These are phyloP conservation scores for Pholiota microspora DNA, from an alignment of 768 basidiomycete genomes.

Conservation along the genomic window DNA sequence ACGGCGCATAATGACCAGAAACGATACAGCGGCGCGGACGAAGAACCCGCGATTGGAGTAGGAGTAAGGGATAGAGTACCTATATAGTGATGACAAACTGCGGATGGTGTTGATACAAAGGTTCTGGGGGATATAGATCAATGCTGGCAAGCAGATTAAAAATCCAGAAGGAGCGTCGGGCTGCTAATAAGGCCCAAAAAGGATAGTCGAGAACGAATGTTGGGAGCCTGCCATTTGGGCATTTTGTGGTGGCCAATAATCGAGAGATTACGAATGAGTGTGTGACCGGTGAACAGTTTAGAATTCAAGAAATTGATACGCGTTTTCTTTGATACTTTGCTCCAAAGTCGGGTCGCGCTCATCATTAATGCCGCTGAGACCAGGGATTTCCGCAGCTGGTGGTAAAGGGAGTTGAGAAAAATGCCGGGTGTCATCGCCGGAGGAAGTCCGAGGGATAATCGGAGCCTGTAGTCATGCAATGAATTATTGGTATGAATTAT, in stretches of 20 bases:
- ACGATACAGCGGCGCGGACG: conserved; percentile 6
- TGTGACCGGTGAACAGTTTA: conserved; percentile 39
- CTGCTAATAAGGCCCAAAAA: conserved; percentile 9
- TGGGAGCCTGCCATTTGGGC: neutral
- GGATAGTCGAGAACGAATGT: conserved; percentile 18
- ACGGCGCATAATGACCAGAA: neutral
- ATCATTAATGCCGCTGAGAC: conserved; percentile 52
- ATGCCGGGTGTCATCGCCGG: conserved; percentile 82
- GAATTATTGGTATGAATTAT: neutral
- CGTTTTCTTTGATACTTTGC: conserved; percentile 63
- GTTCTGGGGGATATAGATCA: conserved; percentile 24
- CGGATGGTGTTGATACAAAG: conserved; percentile 18
- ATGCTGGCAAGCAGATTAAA: conserved; percentile 23
- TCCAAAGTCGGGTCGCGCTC: conserved; percentile 57
- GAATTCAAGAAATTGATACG: conserved; percentile 77
- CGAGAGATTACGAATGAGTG: conserved; percentile 16
- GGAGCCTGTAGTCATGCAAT: conserved; percentile 56
- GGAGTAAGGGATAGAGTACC: neutral
- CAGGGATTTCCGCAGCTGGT: conserved; percentile 75
- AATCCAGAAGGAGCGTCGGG: conserved; percentile 12
- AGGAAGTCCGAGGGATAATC: conserved; percentile 79
- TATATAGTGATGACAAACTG: neutral
- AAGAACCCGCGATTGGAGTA: conserved; percentile 2
- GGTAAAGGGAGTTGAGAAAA: conserved; percentile 82
- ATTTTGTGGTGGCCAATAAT: neutral